These are phyloP conservation scores for Didymella exigua DNA, from an alignment of 2,329 filamentous ascomycete genomes.

Conservation along the genomic window DNA sequence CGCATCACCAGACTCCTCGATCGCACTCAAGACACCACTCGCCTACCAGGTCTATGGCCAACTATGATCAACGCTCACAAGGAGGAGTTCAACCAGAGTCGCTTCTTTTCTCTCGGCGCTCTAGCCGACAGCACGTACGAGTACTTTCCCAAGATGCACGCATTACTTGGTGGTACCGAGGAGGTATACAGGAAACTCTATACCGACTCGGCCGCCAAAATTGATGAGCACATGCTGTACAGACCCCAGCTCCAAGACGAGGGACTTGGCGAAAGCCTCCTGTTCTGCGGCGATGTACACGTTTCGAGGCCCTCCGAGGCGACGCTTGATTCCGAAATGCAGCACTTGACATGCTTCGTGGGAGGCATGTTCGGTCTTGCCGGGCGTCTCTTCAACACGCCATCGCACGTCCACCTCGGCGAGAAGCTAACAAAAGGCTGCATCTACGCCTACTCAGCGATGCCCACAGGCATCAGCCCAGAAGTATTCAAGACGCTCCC, in stretches of 20 bases:
- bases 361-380: constrained; percentile 67
- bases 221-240: constrained; percentile 56
- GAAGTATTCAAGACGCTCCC: constrained; percentile 60
- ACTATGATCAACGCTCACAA: constrained; percentile 48
- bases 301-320: constrained; percentile 20
- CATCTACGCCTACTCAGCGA: constrained; percentile 64
- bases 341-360: constrained; percentile 65
- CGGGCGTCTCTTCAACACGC: constrained; percentile 60
- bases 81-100: constrained; percentile 34
- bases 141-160: constrained; percentile 47
- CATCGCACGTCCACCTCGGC: constrained; percentile 61
- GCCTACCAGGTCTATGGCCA: constrained; percentile 46
- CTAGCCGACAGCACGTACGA: constrained; percentile 49
- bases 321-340: constrained; percentile 55
- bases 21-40: constrained; percentile 37
- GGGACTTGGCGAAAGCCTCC: constrained; percentile 31
- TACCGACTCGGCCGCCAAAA: constrained; percentile 54
- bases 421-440: constrained; percentile 65
- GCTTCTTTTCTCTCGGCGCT: constrained; percentile 44
- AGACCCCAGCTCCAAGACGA: constrained; percentile 49
- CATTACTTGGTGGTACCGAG: constrained; percentile 52
- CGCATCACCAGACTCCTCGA: constrained; percentile 43
- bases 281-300: constrained; percentile 46
- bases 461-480: constrained; percentile 65
- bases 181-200: constrained; percentile 61